Conservation (phyloP, 129 eudicot species). For the Artemisia argyi region DNA sequence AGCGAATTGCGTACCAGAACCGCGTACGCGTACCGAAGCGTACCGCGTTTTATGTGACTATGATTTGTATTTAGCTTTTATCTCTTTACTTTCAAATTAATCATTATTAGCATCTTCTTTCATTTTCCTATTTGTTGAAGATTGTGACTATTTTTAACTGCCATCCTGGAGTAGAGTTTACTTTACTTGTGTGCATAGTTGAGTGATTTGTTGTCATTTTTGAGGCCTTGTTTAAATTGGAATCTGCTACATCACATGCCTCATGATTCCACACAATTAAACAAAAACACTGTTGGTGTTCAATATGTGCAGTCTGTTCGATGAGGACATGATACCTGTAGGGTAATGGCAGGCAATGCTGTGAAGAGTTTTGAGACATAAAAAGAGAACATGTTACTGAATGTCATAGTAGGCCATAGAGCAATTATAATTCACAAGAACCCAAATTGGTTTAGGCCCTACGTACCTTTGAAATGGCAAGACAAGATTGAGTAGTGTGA, state of each 20-base stretch:
- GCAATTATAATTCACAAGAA: background rate
- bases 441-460: background rate
- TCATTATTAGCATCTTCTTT: too few species aligned
- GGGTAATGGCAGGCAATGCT: conserved; percentile 22
- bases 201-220: background rate
- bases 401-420: background rate
- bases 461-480: background rate
- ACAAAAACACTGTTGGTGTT: background rate
- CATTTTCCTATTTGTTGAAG: too few species aligned
- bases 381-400: background rate
- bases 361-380: conserved; percentile 5
- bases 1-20: too few species aligned
- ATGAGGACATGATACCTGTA: conserved; percentile 4
- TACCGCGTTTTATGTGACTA: too few species aligned
- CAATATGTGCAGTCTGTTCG: conserved; percentile 6
- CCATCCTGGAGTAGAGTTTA: background rate
- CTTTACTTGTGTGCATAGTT: background rate
- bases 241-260: background rate
- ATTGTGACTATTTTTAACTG: background rate
- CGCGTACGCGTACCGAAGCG: too few species aligned
- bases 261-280: conserved; percentile 14
- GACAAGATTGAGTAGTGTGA: too few species aligned
- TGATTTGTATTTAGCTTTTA: too few species aligned
- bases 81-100: too few species aligned
- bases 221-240: background rate